A percentile compares a stretch with the other conserved stretches of the same genome.
These are phyloP conservation scores for Hymenoscyphus linearis DNA, from an alignment of 2,329 filamentous ascomycete genomes.

Conservation along the genomic window DNA sequence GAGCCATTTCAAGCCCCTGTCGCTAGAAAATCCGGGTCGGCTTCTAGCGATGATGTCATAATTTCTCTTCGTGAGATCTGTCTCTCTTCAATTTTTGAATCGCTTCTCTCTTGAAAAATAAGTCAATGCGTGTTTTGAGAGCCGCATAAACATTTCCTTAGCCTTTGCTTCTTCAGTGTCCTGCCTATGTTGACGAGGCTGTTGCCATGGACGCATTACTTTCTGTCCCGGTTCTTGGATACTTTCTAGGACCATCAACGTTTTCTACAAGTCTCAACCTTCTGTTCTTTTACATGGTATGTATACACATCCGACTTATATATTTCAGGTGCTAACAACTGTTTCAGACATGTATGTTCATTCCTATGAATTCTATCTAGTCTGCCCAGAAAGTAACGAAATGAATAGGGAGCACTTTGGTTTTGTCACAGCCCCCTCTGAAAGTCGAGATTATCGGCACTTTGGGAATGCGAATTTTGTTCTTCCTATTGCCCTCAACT, in stretches of 20 bases:
- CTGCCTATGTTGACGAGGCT: not conserved
- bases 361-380: no score
- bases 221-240: conserved; percentile 67
- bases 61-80: not conserved
- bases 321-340: conserved; percentile 30
- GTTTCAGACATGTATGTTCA: conserved; percentile 50
- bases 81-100: not conserved
- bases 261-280: conserved; percentile 78
- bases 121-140: not conserved
- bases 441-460: conserved; percentile 71
- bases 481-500: conserved; percentile 69
- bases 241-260: conserved; percentile 57
- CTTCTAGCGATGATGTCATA: not conserved
- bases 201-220: conserved; percentile 58
- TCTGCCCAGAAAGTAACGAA: not conserved
- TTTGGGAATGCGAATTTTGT: conserved; percentile 58
- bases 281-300: conserved; percentile 85
- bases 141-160: not conserved
- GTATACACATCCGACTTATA: conserved; percentile 29
- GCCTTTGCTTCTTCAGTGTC: no score
- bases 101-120: not conserved
- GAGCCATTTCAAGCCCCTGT: not conserved
- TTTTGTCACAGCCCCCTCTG: conserved; percentile 69
- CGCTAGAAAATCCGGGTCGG: not conserved
- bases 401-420: conserved; percentile 58